Base-by-base conservation (phyloP, 352 stramenopile genomes). In the Pythium inflatum region DNA sequence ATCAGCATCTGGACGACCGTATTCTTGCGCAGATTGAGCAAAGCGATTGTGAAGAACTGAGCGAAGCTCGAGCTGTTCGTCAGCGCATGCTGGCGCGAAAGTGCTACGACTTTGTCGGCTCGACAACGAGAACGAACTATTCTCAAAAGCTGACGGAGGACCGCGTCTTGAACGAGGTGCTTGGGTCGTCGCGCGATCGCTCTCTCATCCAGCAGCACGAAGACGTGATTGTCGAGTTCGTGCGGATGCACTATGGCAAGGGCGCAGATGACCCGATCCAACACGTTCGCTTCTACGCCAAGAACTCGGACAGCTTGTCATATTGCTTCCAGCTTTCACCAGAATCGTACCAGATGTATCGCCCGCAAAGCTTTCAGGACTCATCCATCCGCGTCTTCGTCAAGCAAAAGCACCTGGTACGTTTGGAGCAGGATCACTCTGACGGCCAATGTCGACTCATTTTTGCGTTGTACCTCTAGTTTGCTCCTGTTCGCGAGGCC, bases 231-330 rank as follows among this genome's bases (percentile, higher is more conserved):
- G 62, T 94, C 14, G 85, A 97, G 54, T 85, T 92, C 51, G 88
- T 94, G 62, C 74, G 75, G 13, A 74, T 94, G 24, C 88, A 97
- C 56, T 90, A 85, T 51, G 91, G 91, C n/a, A 96, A 97, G 58
- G 87, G 86, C 2, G 77, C 80, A 2, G 49, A 82, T 11, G 88
- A 97, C 55, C 91, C 90, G 27, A 58, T 97, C 5, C 62, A 84
- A 14, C 64, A 86, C 27, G 77, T 94, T 7, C 80, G 87, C 12
- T 97, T 97, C 50, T 97, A 93, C 67, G 77, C 76, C 11, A 93
- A 95, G 74, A 79, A 85, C 41, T 82, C 84, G 12, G 78, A 65
- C 6, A 68, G 74, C 33, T 71, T 50, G 30, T 78, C 74, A 0
- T 76, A 54, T 1, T 94, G 87, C 71, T 92, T 85, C 36, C 75